A percentile compares a stretch with the other conserved stretches of the same genome.
Conservation (phyloP, 257 asterid species). For the Ophiorrhiza pumila region DNA sequence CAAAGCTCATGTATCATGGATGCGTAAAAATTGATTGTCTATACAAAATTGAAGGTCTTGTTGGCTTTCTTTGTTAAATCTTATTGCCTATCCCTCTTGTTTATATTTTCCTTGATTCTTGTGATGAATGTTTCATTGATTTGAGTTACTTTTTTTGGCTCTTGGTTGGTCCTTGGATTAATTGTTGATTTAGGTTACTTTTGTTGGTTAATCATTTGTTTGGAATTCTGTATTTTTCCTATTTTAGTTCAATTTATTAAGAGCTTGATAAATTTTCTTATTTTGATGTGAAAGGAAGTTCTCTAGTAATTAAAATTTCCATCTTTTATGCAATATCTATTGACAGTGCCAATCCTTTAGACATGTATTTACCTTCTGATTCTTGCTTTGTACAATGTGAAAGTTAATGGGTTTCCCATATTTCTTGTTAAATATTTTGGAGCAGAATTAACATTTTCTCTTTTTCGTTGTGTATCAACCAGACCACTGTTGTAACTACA, state of each 20-base stretch:
- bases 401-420: neutral
- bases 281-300: constrained; percentile 1
- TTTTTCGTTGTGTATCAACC: constrained; percentile 17
- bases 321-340: neutral
- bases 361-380: neutral
- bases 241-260: neutral
- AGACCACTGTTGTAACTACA: constrained; percentile 78
- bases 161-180: too few species aligned
- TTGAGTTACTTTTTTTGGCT: neutral
- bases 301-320: constrained; percentile 1
- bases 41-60: neutral
- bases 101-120: neutral
- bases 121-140: neutral
- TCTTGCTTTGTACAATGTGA: neutral
- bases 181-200: neutral
- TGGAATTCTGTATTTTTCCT: neutral
- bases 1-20: neutral
- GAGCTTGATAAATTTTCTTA: neutral
- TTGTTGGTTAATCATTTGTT: neutral
- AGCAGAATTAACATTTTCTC: constrained; percentile 5
- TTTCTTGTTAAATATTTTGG: neutral
- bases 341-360: neutral
- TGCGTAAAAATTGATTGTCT: neutral
- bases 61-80: neutral
- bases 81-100: neutral